Evolutionary conservation across 129 eudicot species (phyloP), one percentile per base, ranked within the genome.

Genomic region (Escallonia herrerae): DNA sequence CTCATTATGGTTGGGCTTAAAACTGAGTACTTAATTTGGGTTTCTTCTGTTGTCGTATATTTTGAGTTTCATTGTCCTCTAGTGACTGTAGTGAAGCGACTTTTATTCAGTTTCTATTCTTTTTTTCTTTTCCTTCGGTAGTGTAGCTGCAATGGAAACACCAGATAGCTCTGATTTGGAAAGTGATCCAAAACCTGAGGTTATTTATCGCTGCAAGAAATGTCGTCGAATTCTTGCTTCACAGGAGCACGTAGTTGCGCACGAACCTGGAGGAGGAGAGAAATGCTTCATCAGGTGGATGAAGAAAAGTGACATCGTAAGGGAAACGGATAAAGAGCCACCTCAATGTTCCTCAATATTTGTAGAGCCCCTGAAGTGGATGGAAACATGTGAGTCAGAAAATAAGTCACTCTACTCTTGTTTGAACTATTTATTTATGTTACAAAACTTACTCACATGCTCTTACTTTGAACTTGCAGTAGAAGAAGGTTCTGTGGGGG

Each of bases 281-380:
- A 81, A 74, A 60, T 62, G 83, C 79, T 91, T 87, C 77, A 22
- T 22, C 33, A 82, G 71, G 48, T 74, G 94, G 95, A 78, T 73
- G 72, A 85, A 81, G 82, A 82, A 87, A 75, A 70, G 69, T 44
- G 59, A 44, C 4, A 70, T 65, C 22, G 43, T 75, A 3, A 55
- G 52, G 45, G 84, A 78, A 65, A 56, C 60, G 11, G 59, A 68
- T 60, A 43, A 65, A 10, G 78, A 69, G 43, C 74, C 68, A 41
- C 86, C 80, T 1, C 84, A 87, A 51, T 87, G 97, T 72, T 84
- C 95, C 6, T 87, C 97, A 49, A 82, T 91, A 5, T 87, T 87
- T 67, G 97, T 91, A 7, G 94, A 91, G 77, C 95, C 97, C 55
- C 80, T 91, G 97, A 91, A 91, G 71, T 91, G 97, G 97, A 91